phyloP scores from a whole-genome alignment of 345 rosid genomes.

The Mercurialis annua region DNA sequence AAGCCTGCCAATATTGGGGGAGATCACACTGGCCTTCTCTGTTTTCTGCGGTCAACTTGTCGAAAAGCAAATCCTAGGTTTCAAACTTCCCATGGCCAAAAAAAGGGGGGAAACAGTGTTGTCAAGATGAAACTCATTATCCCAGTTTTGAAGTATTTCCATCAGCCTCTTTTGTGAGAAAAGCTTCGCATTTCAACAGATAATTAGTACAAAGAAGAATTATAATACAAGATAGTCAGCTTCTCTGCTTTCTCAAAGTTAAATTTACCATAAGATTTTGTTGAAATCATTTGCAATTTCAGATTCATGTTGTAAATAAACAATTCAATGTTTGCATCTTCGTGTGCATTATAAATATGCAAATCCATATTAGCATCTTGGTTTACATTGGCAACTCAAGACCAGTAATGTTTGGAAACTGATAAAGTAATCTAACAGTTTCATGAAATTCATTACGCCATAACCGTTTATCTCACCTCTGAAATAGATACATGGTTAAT shows the following conservation, averaged over 20 bases:
- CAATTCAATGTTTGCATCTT: background rate
- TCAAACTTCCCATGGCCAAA: too few relatives aligned
- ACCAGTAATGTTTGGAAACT: background rate
- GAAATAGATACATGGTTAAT: conserved; percentile 58
- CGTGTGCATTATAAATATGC: background rate
- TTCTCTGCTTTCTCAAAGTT: background rate
- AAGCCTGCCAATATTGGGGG: background rate
- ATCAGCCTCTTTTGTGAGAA: conserved; percentile 2
- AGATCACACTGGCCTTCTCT: too few relatives aligned
- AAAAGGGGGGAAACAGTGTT: too few relatives aligned
- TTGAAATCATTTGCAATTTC: background rate
- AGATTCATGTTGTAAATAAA: background rate
- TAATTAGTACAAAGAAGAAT: background rate
- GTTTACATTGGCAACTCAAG: background rate
- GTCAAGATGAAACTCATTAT: too few relatives aligned
- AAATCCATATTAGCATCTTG: background rate
- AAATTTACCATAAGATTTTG: too few relatives aligned
- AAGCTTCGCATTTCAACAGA: background rate
- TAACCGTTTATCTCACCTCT: conserved; percentile 53
- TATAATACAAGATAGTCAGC: background rate
- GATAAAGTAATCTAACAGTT: background rate
- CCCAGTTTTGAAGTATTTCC: background rate
- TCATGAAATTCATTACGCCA: background rate
- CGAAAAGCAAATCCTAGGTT: too few relatives aligned
- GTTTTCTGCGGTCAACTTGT: too few relatives aligned